A percentile compares a stretch with the other conserved stretches of the same genome.
These are phyloP conservation scores for Coprinopsis sp. DNA, from an alignment of 768 basidiomycete genomes.

Conservation along the genomic window DNA sequence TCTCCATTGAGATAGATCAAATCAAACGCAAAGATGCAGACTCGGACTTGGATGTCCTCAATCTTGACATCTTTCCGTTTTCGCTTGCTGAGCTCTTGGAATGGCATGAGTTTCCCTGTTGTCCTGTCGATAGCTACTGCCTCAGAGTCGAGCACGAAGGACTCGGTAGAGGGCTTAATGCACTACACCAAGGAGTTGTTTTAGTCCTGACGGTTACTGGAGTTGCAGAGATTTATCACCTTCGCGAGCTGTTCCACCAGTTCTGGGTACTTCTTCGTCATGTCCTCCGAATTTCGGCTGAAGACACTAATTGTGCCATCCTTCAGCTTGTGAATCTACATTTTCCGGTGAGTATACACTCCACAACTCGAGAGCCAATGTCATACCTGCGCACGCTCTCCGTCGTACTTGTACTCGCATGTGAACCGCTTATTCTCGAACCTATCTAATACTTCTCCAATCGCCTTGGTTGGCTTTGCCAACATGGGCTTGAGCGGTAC, in stretches of 20 bases:
- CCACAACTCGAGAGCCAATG: neutral
- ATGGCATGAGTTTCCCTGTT: constrained; percentile 87
- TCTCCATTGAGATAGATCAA: constrained; percentile 95
- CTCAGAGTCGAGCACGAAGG: constrained; percentile 95
- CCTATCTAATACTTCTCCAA: constrained; percentile 93
- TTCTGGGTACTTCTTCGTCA: constrained; percentile 99
- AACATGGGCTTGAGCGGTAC: constrained; percentile 98
- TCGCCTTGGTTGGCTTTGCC: constrained; percentile 98
- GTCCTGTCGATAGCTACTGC: constrained; percentile 91
- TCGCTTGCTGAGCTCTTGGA: constrained; percentile 92
- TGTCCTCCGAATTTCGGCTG: constrained; percentile 97
- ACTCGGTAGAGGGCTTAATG: constrained; percentile 74
- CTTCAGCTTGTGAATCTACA: constrained; percentile 75
- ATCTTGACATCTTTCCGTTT: constrained; percentile 98
- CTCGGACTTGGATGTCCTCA: constrained; percentile 95
- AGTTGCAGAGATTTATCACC: constrained; percentile 37
- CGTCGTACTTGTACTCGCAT: constrained; percentile 99
- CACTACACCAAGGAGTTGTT: constrained; percentile 46
- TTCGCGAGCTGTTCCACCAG: constrained; percentile 89
- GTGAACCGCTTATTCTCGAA: constrained; percentile 96
- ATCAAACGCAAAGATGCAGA: constrained; percentile 96
- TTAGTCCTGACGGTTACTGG: neutral
- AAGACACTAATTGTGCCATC: constrained; percentile 88
- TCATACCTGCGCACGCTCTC: constrained; percentile 87
- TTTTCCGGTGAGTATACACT: neutral